phyloP scores from a whole-genome alignment of 2,329 filamentous ascomycete species.

The Blastomyces silverae region DNA sequence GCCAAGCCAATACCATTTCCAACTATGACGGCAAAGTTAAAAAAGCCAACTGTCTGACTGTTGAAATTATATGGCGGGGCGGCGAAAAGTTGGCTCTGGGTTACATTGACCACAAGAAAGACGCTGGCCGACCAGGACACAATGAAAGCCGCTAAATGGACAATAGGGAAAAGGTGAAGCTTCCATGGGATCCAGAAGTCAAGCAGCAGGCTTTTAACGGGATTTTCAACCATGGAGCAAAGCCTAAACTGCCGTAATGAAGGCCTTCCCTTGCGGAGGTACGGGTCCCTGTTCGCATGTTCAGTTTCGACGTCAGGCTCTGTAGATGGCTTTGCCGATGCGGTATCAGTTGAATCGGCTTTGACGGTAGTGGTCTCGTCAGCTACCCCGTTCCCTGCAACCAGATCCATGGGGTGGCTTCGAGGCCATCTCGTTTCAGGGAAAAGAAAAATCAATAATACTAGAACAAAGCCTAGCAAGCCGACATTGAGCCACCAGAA shows the following conservation, averaged over 20 bases:
- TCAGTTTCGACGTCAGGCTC: conserved; percentile 20
- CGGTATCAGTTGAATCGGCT: background rate
- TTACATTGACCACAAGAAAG: conserved; percentile 57
- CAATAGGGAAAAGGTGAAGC: conserved; percentile 56
- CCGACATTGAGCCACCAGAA: conserved; percentile 63
- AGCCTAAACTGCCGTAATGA: conserved; percentile 51
- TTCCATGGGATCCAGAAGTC: conserved; percentile 59
- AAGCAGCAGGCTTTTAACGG: conserved; percentile 40
- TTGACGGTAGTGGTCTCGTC: conserved; percentile 7
- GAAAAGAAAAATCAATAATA: conserved; percentile 54
- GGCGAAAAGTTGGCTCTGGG: conserved; percentile 49
- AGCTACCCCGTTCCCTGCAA: conserved; percentile 3
- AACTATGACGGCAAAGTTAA: conserved; percentile 52
- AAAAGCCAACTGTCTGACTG: conserved; percentile 48
- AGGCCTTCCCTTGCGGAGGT: conserved; percentile 51
- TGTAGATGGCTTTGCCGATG: conserved; percentile 17
- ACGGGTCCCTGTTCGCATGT: conserved; percentile 45
- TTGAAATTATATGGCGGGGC: conserved; percentile 51
- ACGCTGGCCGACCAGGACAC: conserved; percentile 54
- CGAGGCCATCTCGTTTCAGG: conserved; percentile 58
- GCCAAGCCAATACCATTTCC: conserved; percentile 50
- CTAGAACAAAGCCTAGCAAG: conserved; percentile 45
- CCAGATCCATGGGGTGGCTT: conserved; percentile 28
- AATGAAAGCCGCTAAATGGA: conserved; percentile 56
- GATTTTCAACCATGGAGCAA: conserved; percentile 45